These are phyloP conservation scores for Exobasidium cylindrosporum DNA, from an alignment of 1,284 basidiomycete species.

Conservation along the genomic window DNA sequence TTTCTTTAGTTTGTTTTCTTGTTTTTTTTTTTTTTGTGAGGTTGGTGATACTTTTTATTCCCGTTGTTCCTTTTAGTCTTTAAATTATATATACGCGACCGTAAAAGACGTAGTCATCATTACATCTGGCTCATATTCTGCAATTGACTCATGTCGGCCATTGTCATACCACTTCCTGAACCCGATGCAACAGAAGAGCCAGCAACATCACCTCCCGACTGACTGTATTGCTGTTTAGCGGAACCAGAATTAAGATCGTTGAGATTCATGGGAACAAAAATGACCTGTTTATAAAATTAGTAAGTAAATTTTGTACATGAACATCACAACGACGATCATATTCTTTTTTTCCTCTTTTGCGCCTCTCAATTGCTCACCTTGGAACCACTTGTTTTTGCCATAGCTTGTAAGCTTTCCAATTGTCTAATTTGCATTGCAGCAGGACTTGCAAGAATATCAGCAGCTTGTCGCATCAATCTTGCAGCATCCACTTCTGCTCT, in stretches of 20 bases:
- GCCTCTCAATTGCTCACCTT: no score
- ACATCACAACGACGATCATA: no score
- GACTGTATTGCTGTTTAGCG: neutral
- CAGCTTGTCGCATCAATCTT: constrained; percentile 79
- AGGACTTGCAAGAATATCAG: constrained; percentile 72
- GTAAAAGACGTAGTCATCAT: no score
- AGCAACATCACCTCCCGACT: no score
- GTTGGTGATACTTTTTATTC: no score
- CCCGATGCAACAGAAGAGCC: neutral
- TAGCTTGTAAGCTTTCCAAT: constrained; percentile 76
- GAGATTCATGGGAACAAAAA: constrained; percentile 80
- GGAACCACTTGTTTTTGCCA: constrained; percentile 70
- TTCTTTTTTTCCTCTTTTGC: no score
- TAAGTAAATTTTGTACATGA: no score
- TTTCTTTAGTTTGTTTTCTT: no score
- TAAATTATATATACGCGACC: no score
- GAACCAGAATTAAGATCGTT: constrained; percentile 9
- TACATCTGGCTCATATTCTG: neutral
- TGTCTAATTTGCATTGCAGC: constrained; percentile 97
- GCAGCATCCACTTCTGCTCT: constrained; percentile 92
- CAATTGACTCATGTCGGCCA: neutral
- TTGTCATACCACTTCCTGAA: neutral
- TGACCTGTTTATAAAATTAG: no score
- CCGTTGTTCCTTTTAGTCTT: no score
- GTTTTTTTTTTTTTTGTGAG: no score